Evolutionary conservation across 2,329 filamentous ascomycete species (phyloP), one percentile per base, ranked within the genome.

Genomic region (Colletotrichum lindemuthianum): DNA sequence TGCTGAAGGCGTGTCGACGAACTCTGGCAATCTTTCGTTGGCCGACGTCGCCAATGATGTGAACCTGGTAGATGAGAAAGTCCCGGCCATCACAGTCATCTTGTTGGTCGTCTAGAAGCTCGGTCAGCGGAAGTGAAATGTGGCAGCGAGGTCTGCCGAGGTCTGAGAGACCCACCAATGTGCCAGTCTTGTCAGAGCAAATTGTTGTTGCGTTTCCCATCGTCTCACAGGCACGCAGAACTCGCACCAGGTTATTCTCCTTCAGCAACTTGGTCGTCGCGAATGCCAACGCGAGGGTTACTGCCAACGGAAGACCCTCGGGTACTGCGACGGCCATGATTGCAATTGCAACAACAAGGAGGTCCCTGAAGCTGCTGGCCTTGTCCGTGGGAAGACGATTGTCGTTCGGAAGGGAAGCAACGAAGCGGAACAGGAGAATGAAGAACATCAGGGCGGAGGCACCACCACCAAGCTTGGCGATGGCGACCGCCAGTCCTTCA

Each of bases 371-470:
- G 15, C 84, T 59, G 33, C 40, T 53, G 1, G 57, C 75, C 44
- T 78, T 77, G 0, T 73, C 77, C 76, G 92, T 92, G 48, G 84
- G 77, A 0, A 85, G 80, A 2, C 87, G 79, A 0, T 78, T 76
- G 1, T 69, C 73, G 16, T 70, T 43, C 69, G 86, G 88, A 37
- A 79, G 71, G 5, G 85, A 84, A 45, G 85, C 89, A 24, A 92
- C 79, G 73, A 93, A 94, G 71, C 92, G 89, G 80, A 95, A 92
- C 70, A 94, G 87, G 11, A 94, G 81, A 24, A 93, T 89, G 57
- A 92, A 78, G 74, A 95, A 95, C 32, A 95, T 82, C 44, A 10
- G 93, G 76, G 33, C 92, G 75, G 51, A 59, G 15, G 91, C 91
- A 39, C 91, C 88, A 59, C 87, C 87, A 69, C 84, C 85, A 44